These are phyloP conservation scores for Geotrichum reessii DNA, from an alignment of 1,139 yeast species.

Conservation along the genomic window DNA sequence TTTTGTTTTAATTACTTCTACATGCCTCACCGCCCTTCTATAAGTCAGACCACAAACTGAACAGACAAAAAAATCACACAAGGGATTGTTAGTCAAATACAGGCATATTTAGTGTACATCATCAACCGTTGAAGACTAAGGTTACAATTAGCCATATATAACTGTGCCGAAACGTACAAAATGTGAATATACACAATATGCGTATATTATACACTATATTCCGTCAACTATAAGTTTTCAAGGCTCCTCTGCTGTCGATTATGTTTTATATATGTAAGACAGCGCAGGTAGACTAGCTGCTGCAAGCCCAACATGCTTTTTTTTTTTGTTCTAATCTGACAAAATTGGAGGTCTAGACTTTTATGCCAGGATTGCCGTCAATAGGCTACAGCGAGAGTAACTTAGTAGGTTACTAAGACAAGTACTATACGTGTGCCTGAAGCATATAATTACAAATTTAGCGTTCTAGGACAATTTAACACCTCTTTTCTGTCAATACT, in stretches of 20 bases:
- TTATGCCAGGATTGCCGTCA: not conserved
- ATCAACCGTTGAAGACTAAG: not conserved
- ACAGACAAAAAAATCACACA: no score
- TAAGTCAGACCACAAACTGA: no score
- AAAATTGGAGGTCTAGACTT: not conserved
- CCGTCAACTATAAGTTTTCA: not conserved
- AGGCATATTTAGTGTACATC: not conserved
- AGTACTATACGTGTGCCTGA: not conserved
- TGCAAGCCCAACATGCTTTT: not conserved
- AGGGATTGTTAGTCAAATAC: no score
- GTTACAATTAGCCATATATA: not conserved
- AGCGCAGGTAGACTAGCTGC: not conserved
- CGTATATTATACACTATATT: not conserved
- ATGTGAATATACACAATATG: not conserved
- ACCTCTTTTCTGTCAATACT: not conserved
- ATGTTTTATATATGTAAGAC: not conserved
- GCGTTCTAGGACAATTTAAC: not conserved
- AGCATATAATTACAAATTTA: not conserved
- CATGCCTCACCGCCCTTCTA: no score
- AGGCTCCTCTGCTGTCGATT: not conserved
- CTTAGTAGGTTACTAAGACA: not conserved
- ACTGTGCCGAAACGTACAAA: not conserved
- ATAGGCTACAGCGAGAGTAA: not conserved
- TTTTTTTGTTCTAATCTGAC: not conserved
- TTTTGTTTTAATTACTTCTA: no score